Conservation (phyloP, 768 basidiomycete species). For the Galerina sulciceps region DNA sequence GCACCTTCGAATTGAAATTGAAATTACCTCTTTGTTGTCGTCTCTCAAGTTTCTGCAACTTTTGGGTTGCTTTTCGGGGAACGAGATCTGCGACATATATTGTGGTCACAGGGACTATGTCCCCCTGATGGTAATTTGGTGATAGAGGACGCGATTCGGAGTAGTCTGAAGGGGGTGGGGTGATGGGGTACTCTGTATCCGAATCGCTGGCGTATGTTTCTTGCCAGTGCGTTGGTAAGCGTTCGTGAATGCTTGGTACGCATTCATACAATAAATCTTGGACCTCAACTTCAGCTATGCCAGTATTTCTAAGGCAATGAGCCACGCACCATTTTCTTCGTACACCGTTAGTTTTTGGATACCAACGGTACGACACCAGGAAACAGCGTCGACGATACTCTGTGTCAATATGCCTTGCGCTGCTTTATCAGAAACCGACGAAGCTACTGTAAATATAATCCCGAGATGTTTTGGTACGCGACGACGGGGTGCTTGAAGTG, state of each 20-base stretch:
- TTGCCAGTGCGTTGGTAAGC: constrained; percentile 31
- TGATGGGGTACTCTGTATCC: constrained; percentile 71
- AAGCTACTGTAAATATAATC: constrained; percentile 58
- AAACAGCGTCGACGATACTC: constrained; percentile 54
- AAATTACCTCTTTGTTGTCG: constrained; percentile 7
- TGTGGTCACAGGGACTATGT: constrained; percentile 21
- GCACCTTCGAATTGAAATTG: not conserved
- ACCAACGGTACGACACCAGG: constrained; percentile 68
- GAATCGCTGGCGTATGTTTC: constrained; percentile 46
- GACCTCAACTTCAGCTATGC: not conserved
- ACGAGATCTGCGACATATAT: constrained; percentile 18
- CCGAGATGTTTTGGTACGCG: constrained; percentile 72
- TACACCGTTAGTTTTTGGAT: constrained; percentile 72
- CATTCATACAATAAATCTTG: constrained; percentile 46
- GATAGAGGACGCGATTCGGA: constrained; percentile 69
- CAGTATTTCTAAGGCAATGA: not conserved
- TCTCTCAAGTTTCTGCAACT: constrained; percentile 1
- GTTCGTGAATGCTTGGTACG: constrained; percentile 44
- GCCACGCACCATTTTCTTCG: constrained; percentile 65
- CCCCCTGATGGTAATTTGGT: constrained; percentile 38
- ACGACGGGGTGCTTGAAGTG: constrained; percentile 54
- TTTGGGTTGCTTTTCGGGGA: not conserved
- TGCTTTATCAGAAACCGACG: constrained; percentile 35
- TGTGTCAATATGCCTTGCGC: constrained; percentile 50
- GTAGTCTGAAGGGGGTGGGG: constrained; percentile 78